phyloP scores from a whole-genome alignment of 352 stramenopile species.

The Nothophytophthora sp. region DNA sequence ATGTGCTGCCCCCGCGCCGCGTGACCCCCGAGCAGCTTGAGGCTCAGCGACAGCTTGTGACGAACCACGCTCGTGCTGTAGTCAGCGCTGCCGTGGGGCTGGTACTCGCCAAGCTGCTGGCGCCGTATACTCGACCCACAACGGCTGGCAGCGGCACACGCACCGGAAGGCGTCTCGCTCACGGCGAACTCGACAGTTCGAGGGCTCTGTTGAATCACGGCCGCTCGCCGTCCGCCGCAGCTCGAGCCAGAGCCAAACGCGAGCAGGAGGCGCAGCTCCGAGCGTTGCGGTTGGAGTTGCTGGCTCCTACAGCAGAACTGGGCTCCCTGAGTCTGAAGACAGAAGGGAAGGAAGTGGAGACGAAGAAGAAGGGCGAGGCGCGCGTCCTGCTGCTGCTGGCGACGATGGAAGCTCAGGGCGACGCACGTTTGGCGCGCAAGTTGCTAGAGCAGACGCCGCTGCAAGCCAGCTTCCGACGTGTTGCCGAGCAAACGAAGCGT shows the following conservation, averaged over 20 bases:
- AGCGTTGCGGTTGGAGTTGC: slow-evolving; percentile 45
- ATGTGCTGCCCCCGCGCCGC: slow-evolving; percentile 44
- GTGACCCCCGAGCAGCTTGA: slow-evolving; percentile 53
- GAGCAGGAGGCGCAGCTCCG: slow-evolving; percentile 24
- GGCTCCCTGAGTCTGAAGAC: slow-evolving; percentile 8
- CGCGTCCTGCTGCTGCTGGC: slow-evolving; percentile 42
- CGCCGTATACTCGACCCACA: slow-evolving; percentile 5
- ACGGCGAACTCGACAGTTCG: slow-evolving; percentile 1
- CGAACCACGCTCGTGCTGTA: slow-evolving; percentile 26
- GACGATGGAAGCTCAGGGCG: slow-evolving; percentile 53
- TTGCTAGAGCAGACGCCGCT: slow-evolving; percentile 33
- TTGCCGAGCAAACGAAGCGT: slow-evolving; percentile 44
- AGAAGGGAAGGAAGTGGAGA: neutral
- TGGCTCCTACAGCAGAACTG: slow-evolving; percentile 28
- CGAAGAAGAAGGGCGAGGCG: slow-evolving; percentile 8
- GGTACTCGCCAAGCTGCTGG: slow-evolving; percentile 38
- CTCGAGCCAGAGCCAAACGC: slow-evolving; percentile 19
- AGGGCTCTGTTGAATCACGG: slow-evolving; percentile 3
- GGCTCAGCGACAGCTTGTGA: slow-evolving; percentile 22
- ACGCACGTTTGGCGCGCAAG: slow-evolving; percentile 37
- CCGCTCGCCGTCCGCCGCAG: neutral
- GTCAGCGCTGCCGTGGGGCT: slow-evolving; percentile 35
- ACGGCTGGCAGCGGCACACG: neutral
- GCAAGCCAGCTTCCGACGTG: slow-evolving; percentile 34
- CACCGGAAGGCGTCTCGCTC: slow-evolving; percentile 6